Conservation (phyloP, 2,329 filamentous ascomycete species). For the Neopestalotiopsis clavispora region DNA sequence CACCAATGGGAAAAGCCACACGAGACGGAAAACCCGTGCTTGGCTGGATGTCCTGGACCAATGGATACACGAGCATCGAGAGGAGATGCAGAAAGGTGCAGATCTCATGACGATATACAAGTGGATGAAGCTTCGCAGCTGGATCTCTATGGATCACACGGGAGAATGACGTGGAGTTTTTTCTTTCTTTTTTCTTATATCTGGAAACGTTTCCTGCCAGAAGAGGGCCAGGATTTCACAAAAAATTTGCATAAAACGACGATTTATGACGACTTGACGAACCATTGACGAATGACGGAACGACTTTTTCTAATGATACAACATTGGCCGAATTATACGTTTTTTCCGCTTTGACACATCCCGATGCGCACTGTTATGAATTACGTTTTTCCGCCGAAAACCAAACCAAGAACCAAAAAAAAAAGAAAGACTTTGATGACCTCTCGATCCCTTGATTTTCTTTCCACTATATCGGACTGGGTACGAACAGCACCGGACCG, state of each 20-base stretch:
- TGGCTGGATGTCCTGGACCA: conserved; percentile 21
- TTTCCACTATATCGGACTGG: conserved; percentile 23
- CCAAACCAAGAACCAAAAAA: background rate
- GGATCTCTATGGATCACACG: conserved; percentile 25
- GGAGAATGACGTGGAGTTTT: conserved; percentile 37
- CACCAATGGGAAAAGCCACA: conserved; percentile 11
- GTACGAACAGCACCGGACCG: conserved; percentile 33
- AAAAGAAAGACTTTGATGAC: conserved; percentile 15
- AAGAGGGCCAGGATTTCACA: conserved; percentile 29
- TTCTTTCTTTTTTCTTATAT: conserved; percentile 20
- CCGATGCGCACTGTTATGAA: conserved; percentile 20
- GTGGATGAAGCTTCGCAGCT: conserved; percentile 43
- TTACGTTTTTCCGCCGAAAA: conserved; percentile 12
- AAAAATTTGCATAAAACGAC: conserved; percentile 41
- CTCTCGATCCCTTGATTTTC: conserved; percentile 22
- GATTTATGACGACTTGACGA: conserved; percentile 37
- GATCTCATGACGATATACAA: conserved; percentile 39
- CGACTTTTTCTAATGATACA: conserved; percentile 16
- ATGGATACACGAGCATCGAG: conserved; percentile 26
- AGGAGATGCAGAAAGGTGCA: conserved; percentile 17
- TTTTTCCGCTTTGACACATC: conserved; percentile 17
- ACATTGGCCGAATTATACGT: conserved; percentile 5
- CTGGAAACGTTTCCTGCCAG: conserved; percentile 32
- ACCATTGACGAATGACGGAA: conserved; percentile 19
- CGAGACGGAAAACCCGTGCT: background rate